Evolutionary conservation across 495 filamentous ascomycete genomes (phyloP).

Genomic region (Talaromyces borbonicus): DNA sequence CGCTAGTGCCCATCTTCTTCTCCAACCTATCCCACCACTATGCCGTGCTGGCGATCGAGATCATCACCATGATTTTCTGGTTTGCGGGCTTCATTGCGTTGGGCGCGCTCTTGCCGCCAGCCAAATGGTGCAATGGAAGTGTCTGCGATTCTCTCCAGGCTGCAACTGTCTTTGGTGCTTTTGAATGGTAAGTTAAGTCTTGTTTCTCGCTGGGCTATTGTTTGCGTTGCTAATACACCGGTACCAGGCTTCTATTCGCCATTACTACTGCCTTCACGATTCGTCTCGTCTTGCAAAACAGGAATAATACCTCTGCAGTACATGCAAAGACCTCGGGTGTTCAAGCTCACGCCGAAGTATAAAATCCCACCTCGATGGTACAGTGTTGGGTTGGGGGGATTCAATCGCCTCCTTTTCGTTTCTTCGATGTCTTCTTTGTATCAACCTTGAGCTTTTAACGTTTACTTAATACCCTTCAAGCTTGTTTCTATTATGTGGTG

Average conservation of each 20-base stretch:
- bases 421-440: not conserved
- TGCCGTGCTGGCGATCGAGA: slow-evolving; percentile 54
- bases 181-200: slow-evolving; percentile 42
- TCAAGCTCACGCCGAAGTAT: not conserved
- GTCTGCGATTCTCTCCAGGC: slow-evolving; percentile 42
- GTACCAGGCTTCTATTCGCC: slow-evolving; percentile 39
- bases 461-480: not conserved
- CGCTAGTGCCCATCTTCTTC: slow-evolving; percentile 50
- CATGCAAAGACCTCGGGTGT: slow-evolving; percentile 4
- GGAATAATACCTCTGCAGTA: not conserved
- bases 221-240: not conserved
- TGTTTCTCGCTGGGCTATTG: not conserved
- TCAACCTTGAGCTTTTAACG: not conserved
- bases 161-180: slow-evolving; percentile 42
- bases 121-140: slow-evolving; percentile 33
- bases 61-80: slow-evolving; percentile 78
- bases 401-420: not conserved
- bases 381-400: too few species aligned
- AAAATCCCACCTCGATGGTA: too few species aligned
- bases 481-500: too few species aligned
- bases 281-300: not conserved
- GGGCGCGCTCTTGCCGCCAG: slow-evolving; percentile 46
- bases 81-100: slow-evolving; percentile 73
- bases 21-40: slow-evolving; percentile 48
- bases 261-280: slow-evolving; percentile 10